Conservation (phyloP, 1,284 basidiomycete species). For the Bondarzewia mesenterica region DNA sequence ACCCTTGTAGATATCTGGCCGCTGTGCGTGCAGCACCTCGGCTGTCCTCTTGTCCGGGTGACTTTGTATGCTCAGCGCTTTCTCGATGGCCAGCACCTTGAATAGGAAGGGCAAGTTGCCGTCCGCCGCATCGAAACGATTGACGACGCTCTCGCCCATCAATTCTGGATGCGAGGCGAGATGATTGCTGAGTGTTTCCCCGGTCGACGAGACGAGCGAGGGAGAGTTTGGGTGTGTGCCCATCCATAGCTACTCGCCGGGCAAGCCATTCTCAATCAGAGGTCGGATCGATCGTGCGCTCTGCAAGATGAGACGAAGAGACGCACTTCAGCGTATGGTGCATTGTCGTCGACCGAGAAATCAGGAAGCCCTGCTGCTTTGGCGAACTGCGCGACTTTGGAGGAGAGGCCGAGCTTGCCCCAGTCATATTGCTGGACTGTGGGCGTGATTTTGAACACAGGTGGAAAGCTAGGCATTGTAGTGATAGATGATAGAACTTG, state of each 20-base stretch:
- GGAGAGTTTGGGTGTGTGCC: slow-evolving; percentile 92
- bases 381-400: slow-evolving; percentile 57
- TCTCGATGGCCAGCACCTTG: slow-evolving; percentile 90
- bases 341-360: slow-evolving; percentile 43
- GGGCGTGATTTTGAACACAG: slow-evolving; percentile 63
- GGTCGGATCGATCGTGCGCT: no score
- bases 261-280: slow-evolving; percentile 1
- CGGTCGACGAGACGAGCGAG: slow-evolving; percentile 40
- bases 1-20: slow-evolving; percentile 90
- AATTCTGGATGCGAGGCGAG: slow-evolving; percentile 61
- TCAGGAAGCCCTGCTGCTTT: slow-evolving; percentile 30
- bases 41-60: slow-evolving; percentile 94
- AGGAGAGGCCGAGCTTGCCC: slow-evolving; percentile 56
- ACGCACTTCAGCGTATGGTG: slow-evolving; percentile 60
- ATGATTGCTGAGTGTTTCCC: slow-evolving; percentile 45
- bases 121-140: slow-evolving; percentile 51
- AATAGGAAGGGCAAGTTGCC: slow-evolving; percentile 89
- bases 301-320: slow-evolving; percentile 5
- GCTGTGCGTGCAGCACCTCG: slow-evolving; percentile 62
- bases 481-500: no score
- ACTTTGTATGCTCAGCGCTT: slow-evolving; percentile 94
- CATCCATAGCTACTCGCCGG: slow-evolving; percentile 92
- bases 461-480: slow-evolving; percentile 2
- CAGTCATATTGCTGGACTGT: slow-evolving; percentile 70
- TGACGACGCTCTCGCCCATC: slow-evolving; percentile 57